Evolutionary conservation across 345 rosid genomes (phyloP).

Genomic region (Carallia brachiata): DNA sequence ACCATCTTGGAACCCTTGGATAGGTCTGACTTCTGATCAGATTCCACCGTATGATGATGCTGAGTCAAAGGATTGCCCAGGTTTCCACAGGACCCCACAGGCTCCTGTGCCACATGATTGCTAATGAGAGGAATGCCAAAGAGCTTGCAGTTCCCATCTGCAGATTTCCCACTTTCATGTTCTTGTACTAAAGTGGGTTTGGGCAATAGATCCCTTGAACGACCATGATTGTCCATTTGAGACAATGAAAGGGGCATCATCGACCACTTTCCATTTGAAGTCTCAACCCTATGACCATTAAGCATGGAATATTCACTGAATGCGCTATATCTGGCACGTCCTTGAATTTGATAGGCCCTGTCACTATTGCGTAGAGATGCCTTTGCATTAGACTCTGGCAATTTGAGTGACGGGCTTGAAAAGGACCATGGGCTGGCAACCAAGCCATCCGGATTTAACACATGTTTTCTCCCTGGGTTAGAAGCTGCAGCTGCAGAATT

Average conservation of each 20-base stretch:
- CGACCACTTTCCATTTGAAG: constrained; percentile 52
- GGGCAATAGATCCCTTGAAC: constrained; percentile 36
- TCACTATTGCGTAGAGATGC: constrained; percentile 35
- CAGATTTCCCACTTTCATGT: constrained; percentile 39
- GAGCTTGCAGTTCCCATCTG: constrained; percentile 59
- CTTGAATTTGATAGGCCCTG: constrained; percentile 34
- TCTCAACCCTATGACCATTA: constrained; percentile 42
- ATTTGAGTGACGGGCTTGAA: constrained; percentile 48
- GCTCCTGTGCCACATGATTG: constrained; percentile 34
- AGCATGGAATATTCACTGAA: constrained; percentile 41
- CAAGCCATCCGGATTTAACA: constrained; percentile 42
- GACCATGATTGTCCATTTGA: constrained; percentile 38
- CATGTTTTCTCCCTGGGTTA: constrained; percentile 31
- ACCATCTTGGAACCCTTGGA: constrained; percentile 18
- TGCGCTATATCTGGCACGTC: constrained; percentile 34
- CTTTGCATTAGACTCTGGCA: constrained; percentile 37
- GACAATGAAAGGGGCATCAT: constrained; percentile 43
- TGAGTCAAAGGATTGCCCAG: constrained; percentile 17
- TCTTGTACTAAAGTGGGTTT: constrained; percentile 36
- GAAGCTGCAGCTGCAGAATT: constrained; percentile 30
- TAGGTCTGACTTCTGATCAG: constrained; percentile 29
- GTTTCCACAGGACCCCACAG: constrained; percentile 26
- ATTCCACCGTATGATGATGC: constrained; percentile 30
- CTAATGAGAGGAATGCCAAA: constrained; percentile 68
- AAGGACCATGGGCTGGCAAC: constrained; percentile 47